Percentiles rank a stretch among this genome's conserved stretches.
Conservation (phyloP, 768 basidiomycete species). For the Zangia roseola region DNA sequence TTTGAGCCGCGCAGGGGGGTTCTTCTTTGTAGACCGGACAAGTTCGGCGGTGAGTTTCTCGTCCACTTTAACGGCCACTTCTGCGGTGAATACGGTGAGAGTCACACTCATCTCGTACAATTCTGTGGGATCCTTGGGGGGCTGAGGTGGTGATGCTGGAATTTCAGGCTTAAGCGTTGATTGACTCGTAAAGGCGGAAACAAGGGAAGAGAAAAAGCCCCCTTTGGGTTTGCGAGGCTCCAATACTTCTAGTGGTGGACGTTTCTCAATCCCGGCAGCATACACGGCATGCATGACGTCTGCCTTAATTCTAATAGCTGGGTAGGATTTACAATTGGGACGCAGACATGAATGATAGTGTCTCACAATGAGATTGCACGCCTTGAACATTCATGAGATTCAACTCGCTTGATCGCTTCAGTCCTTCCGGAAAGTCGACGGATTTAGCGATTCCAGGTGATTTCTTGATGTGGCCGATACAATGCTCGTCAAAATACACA, state of each 20-base stretch:
- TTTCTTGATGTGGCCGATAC: slow-evolving; percentile 68
- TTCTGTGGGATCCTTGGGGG: slow-evolving; percentile 24
- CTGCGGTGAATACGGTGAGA: slow-evolving; percentile 35
- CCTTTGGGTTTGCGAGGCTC: slow-evolving; percentile 30
- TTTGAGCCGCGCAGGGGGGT: slow-evolving; percentile 71
- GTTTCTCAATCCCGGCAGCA: slow-evolving; percentile 60
- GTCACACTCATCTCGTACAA: slow-evolving; percentile 26
- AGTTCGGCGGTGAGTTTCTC: slow-evolving; percentile 72
- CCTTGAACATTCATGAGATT: slow-evolving; percentile 68
- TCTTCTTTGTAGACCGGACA: slow-evolving; percentile 92
- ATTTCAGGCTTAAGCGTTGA: slow-evolving; percentile 12
- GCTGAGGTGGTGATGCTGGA: slow-evolving; percentile 7
- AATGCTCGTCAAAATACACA: slow-evolving; percentile 79
- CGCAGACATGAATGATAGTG: neutral
- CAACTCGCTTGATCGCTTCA: slow-evolving; percentile 54
- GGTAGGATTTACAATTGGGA: neutral
- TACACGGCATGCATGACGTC: slow-evolving; percentile 83
- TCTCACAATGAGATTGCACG: slow-evolving; percentile 63
- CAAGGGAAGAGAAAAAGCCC: slow-evolving; percentile 47
- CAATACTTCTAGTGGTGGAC: slow-evolving; percentile 35
- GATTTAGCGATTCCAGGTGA: slow-evolving; percentile 49
- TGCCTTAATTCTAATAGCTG: slow-evolving; percentile 76
- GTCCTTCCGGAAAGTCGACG: slow-evolving; percentile 51
- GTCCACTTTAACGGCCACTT: slow-evolving; percentile 59
- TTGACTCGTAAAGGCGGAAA: slow-evolving; percentile 26